Evolutionary conservation across 148 eudicot species (phyloP), one percentile per base, ranked within the genome.

Genomic region (Drosera capensis): DNA sequence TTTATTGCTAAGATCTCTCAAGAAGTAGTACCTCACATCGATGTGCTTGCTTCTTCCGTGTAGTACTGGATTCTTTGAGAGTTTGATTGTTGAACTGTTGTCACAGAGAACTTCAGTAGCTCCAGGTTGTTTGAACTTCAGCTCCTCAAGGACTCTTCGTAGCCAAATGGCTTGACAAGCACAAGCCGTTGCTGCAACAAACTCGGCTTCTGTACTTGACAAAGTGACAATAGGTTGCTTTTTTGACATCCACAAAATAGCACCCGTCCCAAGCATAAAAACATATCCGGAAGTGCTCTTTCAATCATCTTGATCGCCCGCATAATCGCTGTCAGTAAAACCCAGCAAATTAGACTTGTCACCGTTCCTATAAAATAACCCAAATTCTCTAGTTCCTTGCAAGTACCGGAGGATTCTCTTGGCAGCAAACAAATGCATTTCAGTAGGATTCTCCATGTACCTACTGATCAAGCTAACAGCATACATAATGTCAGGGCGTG

Each of bases 221-320:
- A 41, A 37, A 21, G 19, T 20, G 23, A 43, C 46, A 20, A 43
- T 43, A 5, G 46, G 46, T 14, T 43, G 46, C 49, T 48, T 48
- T 19, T 8, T 26, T 0, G 52, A 48, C 0, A 7, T 26, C 52
- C 52, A 48, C 1, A 31, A 17, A 24, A 47, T 16, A 1, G 5
- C 54, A 9, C 28, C 42, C 35, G 20, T 20, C 13, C 54, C 21
- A 15, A 49, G 1, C 25, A 11, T 13, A 35, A 49, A 49, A 18
- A 49, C 54, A 49, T 49, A 49, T 19, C 25, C 25, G 3, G 25
- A 49, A 16, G 54, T 49, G 43, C 43, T 49, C 28, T 36, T 49
- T 19, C 43, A 31, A 41, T 41, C 45, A 11, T 41, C 19, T 17
- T 1, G 16, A 41, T 4, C 5, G 1, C 45, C 45, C 2, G 9